phyloP scores from a whole-genome alignment of 1,284 basidiomycete genomes.

The Termitomyces sp. region DNA sequence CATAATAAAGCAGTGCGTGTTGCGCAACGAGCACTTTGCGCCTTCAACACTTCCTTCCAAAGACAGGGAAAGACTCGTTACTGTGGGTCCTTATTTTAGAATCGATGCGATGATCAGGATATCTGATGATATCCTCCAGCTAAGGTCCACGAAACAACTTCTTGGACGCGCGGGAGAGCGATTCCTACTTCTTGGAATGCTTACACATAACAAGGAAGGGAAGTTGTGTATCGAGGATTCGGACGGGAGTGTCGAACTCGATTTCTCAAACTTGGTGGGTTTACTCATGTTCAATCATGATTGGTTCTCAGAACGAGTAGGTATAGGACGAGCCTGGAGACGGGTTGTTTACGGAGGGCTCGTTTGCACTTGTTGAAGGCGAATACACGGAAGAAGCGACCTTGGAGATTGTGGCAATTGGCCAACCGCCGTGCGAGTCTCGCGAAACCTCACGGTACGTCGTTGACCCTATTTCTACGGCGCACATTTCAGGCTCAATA shows the following conservation, averaged over 20 bases:
- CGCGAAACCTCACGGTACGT: conserved; percentile 74
- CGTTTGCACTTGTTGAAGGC: conserved; percentile 92
- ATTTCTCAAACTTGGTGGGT: conserved; percentile 83
- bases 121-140: conserved; percentile 35
- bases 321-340: conserved; percentile 85
- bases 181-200: conserved; percentile 93
- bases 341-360: conserved; percentile 95
- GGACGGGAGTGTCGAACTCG: conserved; percentile 87
- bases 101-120: background rate
- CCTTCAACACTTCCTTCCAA: conserved; percentile 87
- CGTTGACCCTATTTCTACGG: conserved; percentile 16
- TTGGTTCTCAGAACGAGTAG: conserved; percentile 8
- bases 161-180: conserved; percentile 87
- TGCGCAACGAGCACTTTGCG: conserved; percentile 94
- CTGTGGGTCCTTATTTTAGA: conserved; percentile 49
- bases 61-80: conserved; percentile 81
- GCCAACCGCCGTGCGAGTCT: conserved; percentile 94
- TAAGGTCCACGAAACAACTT: conserved; percentile 95
- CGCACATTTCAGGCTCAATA: conserved; percentile 4
- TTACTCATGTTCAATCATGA: background rate
- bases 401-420: conserved; percentile 88
- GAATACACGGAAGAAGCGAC: conserved; percentile 92
- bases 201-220: conserved; percentile 86
- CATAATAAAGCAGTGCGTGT: conserved; percentile 84
- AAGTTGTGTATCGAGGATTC: conserved; percentile 89